Conservation (phyloP, 306 rosid genomes). For the Dalbergia cultrata region DNA sequence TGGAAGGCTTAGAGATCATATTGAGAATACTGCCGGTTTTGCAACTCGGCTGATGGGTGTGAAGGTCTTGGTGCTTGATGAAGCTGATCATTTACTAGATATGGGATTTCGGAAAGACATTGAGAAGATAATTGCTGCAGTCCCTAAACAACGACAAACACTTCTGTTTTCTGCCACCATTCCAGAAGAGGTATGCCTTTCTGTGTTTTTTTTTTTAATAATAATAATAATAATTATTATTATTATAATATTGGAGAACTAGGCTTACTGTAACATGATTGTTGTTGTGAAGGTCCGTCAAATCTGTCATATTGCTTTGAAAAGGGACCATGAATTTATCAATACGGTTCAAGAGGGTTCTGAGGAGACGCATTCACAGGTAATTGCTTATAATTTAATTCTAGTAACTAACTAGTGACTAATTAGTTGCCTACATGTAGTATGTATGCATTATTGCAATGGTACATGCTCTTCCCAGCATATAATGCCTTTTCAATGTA, state of each 20-base stretch:
- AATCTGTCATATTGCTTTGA: conserved; percentile 90
- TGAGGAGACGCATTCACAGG: conserved; percentile 96
- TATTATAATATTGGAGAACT: not conserved
- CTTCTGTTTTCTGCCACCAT: conserved; percentile 95
- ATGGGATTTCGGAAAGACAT: conserved; percentile 99
- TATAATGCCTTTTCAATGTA: not conserved
- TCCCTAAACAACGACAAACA: conserved; percentile 93
- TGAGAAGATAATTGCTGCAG: conserved; percentile 83
- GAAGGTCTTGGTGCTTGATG: conserved; percentile 91
- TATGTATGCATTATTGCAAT: not conserved
- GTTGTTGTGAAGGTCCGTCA: conserved; percentile 81
- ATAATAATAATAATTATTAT: too few species aligned
- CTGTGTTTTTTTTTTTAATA: not conserved
- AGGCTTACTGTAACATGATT: conserved; percentile 31
- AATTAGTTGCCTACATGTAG: conserved; percentile 3
- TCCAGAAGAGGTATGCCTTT: conserved; percentile 77
- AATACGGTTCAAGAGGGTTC: conserved; percentile 86
- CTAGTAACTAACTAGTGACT: conserved; percentile 13
- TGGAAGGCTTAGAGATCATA: conserved; percentile 97
- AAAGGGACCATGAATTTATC: conserved; percentile 88
- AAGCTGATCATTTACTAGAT: conserved; percentile 97
- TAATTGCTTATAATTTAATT: conserved; percentile 35
- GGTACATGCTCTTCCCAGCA: conserved; percentile 12
- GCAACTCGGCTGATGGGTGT: conserved; percentile 97
- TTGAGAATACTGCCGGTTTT: conserved; percentile 91